Base-by-base conservation (phyloP, 2,329 filamentous ascomycete species). In the Purpureocillium takamizusanense region DNA sequence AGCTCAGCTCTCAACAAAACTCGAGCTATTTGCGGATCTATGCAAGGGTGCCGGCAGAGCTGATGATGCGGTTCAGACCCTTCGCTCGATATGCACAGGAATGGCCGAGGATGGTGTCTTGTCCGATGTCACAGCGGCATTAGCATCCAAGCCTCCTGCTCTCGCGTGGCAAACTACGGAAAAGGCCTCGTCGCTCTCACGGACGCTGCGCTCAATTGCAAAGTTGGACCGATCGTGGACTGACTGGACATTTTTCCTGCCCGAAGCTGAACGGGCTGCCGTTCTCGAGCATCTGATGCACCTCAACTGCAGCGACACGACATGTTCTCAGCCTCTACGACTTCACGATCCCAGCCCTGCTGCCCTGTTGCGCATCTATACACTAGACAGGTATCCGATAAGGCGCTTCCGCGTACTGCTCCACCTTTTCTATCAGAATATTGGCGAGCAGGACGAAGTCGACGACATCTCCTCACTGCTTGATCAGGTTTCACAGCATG, bases 11-110 rank as follows among this genome's bases (percentile, higher is more conserved):
- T 59, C 71, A 0, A 67, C 68, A 38, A 87, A 86, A 51, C 63
- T 85, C 30, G 83, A 86, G 52, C 67, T 76, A 10, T 70, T 84
- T 47, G 81, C 75, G 3, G 78, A 83, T 30, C 51, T 78, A 2
- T 77, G 74, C 47, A 75, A 70, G 46, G 56, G 62, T 1, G 57
- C 65, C 12, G 73, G 74, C 4, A 66, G 73, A 33, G 60, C 62
- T 14, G 70, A 74, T 3, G 75, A 82, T 43, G 74, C 81, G 0
- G 65, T 76, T 10, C 66, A 70, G 25, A 72, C 76, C 2, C 66
- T 83, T 7, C 63, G 70, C 36, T 69, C 73, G 13, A 74, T 86
- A n/a, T 72, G 81, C 40, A 69, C 73, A 13, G 71, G 70, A 38
- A 67, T 83, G 49, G 65, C 84, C 5, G 70, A 74, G 18, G 69